A percentile compares a stretch with the other conserved stretches of the same genome.
phyloP scores from a whole-genome alignment of 2,329 filamentous ascomycete genomes.

The Xylariaceae sp. region DNA sequence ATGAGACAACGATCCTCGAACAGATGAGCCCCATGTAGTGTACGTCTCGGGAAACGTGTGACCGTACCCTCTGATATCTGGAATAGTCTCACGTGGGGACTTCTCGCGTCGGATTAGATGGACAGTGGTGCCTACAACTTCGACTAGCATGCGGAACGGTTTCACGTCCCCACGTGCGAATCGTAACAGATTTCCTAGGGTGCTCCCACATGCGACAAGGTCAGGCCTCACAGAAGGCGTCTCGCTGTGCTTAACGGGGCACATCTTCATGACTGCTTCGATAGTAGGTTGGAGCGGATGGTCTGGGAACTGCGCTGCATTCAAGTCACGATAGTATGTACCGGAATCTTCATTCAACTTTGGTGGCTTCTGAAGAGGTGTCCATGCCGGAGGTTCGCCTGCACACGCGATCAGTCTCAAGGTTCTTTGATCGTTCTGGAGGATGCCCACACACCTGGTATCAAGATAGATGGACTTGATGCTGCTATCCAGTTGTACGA shows the following conservation, averaged over 20 bases:
- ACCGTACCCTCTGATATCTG: not conserved
- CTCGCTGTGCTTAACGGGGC: not conserved
- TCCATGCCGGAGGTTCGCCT: not conserved
- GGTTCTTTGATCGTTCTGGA: not conserved
- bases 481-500: no score
- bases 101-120: not conserved
- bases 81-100: not conserved
- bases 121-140: not conserved
- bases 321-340: not conserved
- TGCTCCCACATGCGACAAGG: not conserved
- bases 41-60: not conserved
- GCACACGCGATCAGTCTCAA: not conserved
- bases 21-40: not conserved
- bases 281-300: not conserved
- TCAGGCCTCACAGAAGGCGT: not conserved
- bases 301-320: not conserved
- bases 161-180: not conserved
- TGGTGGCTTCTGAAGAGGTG: not conserved
- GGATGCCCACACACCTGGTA: no score
- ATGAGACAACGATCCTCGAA: not conserved
- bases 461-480: no score
- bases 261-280: not conserved
- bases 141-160: not conserved
- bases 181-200: not conserved
- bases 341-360: not conserved